Percentiles rank a stretch among this genome's conserved stretches.
Conservation (phyloP, 2,329 filamentous ascomycete species). For the Magnaporthiopsis rhizophila region DNA sequence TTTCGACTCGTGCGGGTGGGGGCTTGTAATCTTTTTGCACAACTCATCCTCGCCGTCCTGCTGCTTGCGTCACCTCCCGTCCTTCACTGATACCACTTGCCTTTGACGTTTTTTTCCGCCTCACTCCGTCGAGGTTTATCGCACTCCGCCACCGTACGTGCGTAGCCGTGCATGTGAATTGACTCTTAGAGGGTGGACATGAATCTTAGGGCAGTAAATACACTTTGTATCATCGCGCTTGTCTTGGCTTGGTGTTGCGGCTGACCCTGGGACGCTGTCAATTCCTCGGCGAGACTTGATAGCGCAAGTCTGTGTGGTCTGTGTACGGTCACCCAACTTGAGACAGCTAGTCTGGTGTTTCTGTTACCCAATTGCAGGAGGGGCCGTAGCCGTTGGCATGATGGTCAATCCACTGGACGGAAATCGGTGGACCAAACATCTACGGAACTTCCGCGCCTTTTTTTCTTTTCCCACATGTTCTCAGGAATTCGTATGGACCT, state of each 20-base stretch:
- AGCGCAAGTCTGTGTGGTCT: not conserved
- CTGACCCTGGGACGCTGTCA: not conserved
- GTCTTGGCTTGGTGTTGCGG: not conserved
- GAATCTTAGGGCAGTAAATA: too few relatives aligned
- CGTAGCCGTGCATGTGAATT: too few relatives aligned
- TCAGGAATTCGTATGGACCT: not conserved
- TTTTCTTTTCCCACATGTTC: not conserved
- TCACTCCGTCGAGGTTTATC: not conserved
- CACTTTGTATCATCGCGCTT: too few relatives aligned
- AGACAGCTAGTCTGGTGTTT: not conserved
- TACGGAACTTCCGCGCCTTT: not conserved
- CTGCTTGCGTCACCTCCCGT: not conserved
- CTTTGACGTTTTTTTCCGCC: too few relatives aligned
- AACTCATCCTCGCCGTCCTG: not conserved
- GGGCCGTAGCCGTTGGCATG: not conserved
- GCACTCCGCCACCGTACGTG: too few relatives aligned
- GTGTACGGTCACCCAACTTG: not conserved
- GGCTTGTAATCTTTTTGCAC: not conserved
- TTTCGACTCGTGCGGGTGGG: not conserved
- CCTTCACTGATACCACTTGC: too few relatives aligned
- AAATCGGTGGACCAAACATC: not conserved
- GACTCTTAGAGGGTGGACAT: too few relatives aligned
- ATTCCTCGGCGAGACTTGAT: not conserved
- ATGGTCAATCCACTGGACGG: not conserved
- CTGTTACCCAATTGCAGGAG: not conserved